A percentile compares a stretch with the other conserved stretches of the same genome.
Evolutionary conservation across 805 yeast genomes (phyloP).

Genomic region (Nakazawaea laoshanensis): DNA sequence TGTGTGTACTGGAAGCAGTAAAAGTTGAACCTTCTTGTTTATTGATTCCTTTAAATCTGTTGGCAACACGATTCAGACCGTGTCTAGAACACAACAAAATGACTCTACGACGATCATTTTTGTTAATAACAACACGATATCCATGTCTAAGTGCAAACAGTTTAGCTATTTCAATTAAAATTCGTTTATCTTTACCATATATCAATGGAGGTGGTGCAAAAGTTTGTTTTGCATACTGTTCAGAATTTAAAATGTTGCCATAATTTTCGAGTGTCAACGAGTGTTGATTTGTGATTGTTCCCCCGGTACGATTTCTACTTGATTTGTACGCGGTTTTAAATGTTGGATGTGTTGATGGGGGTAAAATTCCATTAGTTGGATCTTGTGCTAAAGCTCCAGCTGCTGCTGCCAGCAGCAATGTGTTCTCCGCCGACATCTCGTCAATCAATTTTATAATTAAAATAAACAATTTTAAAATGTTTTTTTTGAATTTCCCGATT

Average conservation of each 20-base stretch:
- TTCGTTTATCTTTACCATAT: slow-evolving; percentile 15
- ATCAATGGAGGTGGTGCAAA: slow-evolving; percentile 15
- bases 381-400: too few species aligned
- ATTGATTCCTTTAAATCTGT: background rate
- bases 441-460: too few species aligned
- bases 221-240: background rate
- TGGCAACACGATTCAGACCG: slow-evolving; percentile 4
- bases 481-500: too few species aligned
- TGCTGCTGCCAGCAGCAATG: too few species aligned
- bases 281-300: slow-evolving; percentile 10
- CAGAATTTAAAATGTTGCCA: slow-evolving; percentile 2
- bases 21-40: background rate
- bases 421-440: too few species aligned
- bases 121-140: slow-evolving; percentile 16
- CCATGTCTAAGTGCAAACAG: slow-evolving; percentile 17
- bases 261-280: slow-evolving; percentile 10
- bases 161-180: slow-evolving; percentile 17
- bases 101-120: slow-evolving; percentile 17
- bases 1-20: slow-evolving; percentile 2
- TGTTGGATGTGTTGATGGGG: slow-evolving; percentile 7
- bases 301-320: background rate
- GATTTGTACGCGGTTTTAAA: slow-evolving; percentile 7
- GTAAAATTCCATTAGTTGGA: background rate
- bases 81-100: slow-evolving; percentile 17
- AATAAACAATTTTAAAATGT: too few species aligned